These are phyloP conservation scores for Bacidia gigantensis DNA, from an alignment of 495 filamentous ascomycete species.

Conservation along the genomic window DNA sequence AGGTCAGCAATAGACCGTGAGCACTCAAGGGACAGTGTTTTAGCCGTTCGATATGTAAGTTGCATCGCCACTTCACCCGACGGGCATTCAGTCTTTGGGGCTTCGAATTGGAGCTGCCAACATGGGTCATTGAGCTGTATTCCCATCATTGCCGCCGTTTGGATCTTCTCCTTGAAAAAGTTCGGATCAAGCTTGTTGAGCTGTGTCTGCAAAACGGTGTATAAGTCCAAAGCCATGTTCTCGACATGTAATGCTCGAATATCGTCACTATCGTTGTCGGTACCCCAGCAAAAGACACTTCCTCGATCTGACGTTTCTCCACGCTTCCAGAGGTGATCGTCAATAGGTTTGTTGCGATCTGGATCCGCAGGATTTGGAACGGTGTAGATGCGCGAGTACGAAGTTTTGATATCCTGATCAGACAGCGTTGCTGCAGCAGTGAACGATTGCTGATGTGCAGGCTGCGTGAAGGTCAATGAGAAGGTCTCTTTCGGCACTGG, in stretches of 20 bases:
- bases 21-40: too few species aligned
- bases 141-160: constrained; percentile 20
- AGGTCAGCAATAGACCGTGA: too few species aligned
- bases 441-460: background rate
- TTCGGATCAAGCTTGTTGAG: background rate
- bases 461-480: background rate
- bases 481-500: background rate
- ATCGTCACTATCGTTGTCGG: too few species aligned
- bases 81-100: too few species aligned
- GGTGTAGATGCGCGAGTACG: background rate
- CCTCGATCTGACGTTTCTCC: background rate
- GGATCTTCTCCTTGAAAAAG: constrained; percentile 7
- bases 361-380: background rate
- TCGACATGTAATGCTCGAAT: background rate
- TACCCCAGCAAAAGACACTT: background rate
- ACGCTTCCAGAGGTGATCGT: background rate
- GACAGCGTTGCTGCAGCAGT: background rate
- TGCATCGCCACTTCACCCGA: too few species aligned
- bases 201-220: background rate
- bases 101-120: too few species aligned
- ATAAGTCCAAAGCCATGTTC: background rate
- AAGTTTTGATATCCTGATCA: background rate
- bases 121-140: constrained; percentile 21
- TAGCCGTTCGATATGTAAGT: too few species aligned
- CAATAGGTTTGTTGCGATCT: background rate